Base-by-base conservation (phyloP, 2,329 filamentous ascomycete genomes). In the Metarhizium guizhouense region DNA sequence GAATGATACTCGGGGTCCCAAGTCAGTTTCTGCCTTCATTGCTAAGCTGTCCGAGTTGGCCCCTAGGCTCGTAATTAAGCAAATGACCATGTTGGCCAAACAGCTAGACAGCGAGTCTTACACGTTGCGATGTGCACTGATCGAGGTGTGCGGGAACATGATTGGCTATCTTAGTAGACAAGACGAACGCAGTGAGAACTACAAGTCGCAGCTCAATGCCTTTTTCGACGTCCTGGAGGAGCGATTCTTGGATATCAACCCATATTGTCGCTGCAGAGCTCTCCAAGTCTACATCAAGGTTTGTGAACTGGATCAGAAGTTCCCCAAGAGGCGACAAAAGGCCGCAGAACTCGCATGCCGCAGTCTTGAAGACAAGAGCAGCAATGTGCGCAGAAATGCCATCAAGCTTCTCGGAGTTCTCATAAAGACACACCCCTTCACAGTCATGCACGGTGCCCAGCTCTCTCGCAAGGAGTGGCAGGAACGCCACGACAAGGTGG, bases 151-250 rank as follows among this genome's bases (percentile, higher is more conserved):
- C 68, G 95, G 94, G 53, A 97, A 99, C 71, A 84, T 99, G 73
- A 88, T 99, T 65, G 82, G 84, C 16, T 88, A 96, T 71, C 81
- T 99, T 47, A 96, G 88, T 72, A 93, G 88, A 66, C 87, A 95
- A 64, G 90, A 95, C 66, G 93, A 97, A 68, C 84, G 90, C 53
- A 89, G 86, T 64, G 93, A 97, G 63, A 94, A 94, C 68, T 87
- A 93, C 75, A 95, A 96, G 71, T 90, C 88, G 0, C 94, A 99
- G 68, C 87, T 99, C 58, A 94, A 95, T 62, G 91, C 92, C 20
- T 99, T 97, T 68, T 97, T 97, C 65, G 93, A 97, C 64, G 92
- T 97, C 0, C 77, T 99, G 2, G 92, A 99, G 68, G 93, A 97
- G 72, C 85, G 94, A 13, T 99, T 99, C 71, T 79, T 97, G 52